Evolutionary conservation across 1,284 basidiomycete genomes (phyloP).

Genomic region (Moniliophthora roreri): DNA sequence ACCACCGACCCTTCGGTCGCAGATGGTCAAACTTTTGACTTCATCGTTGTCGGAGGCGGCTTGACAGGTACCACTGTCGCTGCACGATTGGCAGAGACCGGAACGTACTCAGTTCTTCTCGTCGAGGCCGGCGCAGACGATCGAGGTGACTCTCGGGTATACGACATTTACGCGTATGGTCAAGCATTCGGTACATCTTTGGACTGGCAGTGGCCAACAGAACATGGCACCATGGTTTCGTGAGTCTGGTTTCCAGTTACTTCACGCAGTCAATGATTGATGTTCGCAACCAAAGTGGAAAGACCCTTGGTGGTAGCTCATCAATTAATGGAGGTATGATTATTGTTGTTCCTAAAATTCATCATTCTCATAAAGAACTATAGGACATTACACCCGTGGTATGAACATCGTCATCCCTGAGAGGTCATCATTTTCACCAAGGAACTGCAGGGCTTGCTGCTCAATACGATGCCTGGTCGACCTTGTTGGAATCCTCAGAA

Average conservation of each 20-base stretch:
- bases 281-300: slow-evolving; percentile 36
- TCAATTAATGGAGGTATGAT: slow-evolving; percentile 64
- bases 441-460: slow-evolving; percentile 22
- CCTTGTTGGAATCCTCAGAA: slow-evolving; percentile 49
- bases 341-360: too few relatives aligned
- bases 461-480: slow-evolving; percentile 59
- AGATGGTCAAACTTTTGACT: slow-evolving; percentile 53
- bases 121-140: slow-evolving; percentile 59
- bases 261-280: background rate
- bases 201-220: slow-evolving; percentile 51
- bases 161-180: slow-evolving; percentile 49
- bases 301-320: slow-evolving; percentile 58
- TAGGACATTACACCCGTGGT: slow-evolving; percentile 59
- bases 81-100: slow-evolving; percentile 55
- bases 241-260: slow-evolving; percentile 22
- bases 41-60: slow-evolving; percentile 68
- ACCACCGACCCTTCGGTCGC: slow-evolving; percentile 29
- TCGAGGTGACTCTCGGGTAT: slow-evolving; percentile 43
- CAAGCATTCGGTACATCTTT: slow-evolving; percentile 44
- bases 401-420: too few relatives aligned
- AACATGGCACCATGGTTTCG: slow-evolving; percentile 48
- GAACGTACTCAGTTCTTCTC: slow-evolving; percentile 45
- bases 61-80: slow-evolving; percentile 65
- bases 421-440: background rate
- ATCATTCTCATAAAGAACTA: too few relatives aligned